Evolutionary conservation across 177 flowering plant species (phyloP).

Genomic region (Vitis hybrid): DNA sequence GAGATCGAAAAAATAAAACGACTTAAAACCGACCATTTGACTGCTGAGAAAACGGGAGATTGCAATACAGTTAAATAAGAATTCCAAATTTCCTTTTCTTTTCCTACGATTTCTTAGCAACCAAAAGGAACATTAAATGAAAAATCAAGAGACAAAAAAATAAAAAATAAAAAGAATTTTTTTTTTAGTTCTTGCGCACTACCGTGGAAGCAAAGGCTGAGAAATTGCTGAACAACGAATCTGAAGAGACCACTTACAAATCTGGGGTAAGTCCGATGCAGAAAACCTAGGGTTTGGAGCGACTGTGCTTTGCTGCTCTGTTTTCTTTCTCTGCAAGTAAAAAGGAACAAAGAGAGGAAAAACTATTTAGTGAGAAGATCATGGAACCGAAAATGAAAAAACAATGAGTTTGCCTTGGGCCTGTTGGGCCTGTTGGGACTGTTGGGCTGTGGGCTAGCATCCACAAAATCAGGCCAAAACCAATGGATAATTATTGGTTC

Average conservation of each 20-base stretch:
- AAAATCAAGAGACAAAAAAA: not conserved
- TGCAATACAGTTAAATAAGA: not conserved
- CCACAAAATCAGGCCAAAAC: too few relatives aligned
- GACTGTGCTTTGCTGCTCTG: not conserved
- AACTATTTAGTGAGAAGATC: not conserved
- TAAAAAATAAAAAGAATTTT: not conserved
- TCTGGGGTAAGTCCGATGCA: not conserved
- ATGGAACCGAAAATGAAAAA: not conserved
- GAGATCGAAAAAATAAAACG: not conserved
- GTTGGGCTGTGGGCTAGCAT: too few relatives aligned
- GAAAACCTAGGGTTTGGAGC: not conserved
- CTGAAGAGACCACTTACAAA: not conserved
- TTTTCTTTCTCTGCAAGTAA: constrained; percentile 1
- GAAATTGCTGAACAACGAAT: not conserved
- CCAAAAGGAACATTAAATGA: not conserved
- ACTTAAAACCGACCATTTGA: not conserved
- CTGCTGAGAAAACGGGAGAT: not conserved
- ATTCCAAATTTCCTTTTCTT: not conserved
- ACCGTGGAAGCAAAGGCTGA: not conserved
- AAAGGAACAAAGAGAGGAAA: not conserved
- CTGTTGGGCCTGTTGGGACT: too few relatives aligned
- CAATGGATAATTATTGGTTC: too few relatives aligned
- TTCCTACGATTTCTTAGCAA: not conserved
- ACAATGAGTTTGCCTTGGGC: not conserved
- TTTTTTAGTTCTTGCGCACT: not conserved